These are phyloP conservation scores for Sporothrix variecibatus DNA, from an alignment of 2,329 filamentous ascomycete species.

Conservation along the genomic window DNA sequence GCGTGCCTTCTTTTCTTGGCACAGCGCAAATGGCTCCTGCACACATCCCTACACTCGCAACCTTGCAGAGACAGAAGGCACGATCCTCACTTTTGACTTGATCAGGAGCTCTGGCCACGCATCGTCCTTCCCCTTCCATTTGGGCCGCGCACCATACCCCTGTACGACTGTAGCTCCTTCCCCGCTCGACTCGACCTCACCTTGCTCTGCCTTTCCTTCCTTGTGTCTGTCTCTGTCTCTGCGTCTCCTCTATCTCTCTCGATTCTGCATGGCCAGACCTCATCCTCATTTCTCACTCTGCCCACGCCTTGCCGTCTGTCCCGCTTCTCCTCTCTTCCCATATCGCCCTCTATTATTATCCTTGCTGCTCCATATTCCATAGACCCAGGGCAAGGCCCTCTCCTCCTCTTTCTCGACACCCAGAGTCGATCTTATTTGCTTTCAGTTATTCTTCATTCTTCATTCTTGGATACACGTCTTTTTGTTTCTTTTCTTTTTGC, in stretches of 20 bases:
- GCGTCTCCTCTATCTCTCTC: neutral
- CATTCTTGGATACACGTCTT: neutral
- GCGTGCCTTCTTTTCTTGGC: constrained; percentile 13
- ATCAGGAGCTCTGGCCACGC: neutral
- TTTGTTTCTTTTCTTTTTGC: neutral
- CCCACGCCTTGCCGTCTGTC: neutral
- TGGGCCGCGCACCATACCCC: neutral
- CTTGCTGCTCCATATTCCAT: constrained; percentile 13
- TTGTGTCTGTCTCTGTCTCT: neutral
- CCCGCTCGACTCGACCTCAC: constrained; percentile 8
- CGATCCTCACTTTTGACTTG: constrained; percentile 3
- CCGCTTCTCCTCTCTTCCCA: constrained; percentile 11
- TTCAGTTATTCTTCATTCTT: constrained; percentile 5
- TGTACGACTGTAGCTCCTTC: neutral
- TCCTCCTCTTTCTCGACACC: neutral
- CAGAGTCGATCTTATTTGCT: constrained; percentile 15
- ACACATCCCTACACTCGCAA: neutral
- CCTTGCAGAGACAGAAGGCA: constrained; percentile 3
- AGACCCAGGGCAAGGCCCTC: neutral
- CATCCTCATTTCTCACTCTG: neutral
- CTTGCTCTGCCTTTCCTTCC: neutral
- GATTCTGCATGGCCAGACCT: constrained; percentile 5
- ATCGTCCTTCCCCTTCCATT: neutral
- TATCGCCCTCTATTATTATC: constrained; percentile 12
- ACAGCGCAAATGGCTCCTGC: constrained; percentile 6